Base-by-base conservation (phyloP, 1,139 yeast genomes). In the Geotrichum citri-aurantii region DNA sequence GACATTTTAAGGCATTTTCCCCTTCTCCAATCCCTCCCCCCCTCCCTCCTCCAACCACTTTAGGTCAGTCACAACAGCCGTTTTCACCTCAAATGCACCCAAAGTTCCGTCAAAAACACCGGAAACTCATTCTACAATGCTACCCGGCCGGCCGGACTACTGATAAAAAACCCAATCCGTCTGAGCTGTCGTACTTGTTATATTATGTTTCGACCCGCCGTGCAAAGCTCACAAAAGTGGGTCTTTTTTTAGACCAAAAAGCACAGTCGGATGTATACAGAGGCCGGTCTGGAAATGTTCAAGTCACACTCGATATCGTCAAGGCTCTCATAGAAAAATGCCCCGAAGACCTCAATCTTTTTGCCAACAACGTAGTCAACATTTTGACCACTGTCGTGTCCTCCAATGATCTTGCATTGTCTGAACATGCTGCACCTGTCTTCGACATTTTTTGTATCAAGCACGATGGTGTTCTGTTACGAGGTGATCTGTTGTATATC, bases 191-290 rank as follows among this genome's bases (percentile, higher is more conserved):
- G 61, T 91, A 91, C 71, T 78, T 93, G 65, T 75, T 92, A 48
- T 93, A 88, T 76, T 92, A 92, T 72, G 97, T 96, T 19, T 85
- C 95, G 49, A 88, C 97, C 7, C 79, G 98, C 65, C 79, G 97
- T 61, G 86, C 90, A 49, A 93, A 93, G 70, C 77, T 93, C 64
- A 95, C 88, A 65, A 92, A 92, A 68, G 97, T 93, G 21, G 86
- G 92, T 29, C 75, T 76, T 11, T 90, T 86, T 68, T 73, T 93
- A 59, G 80, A 81, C 55, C 82, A 79, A 64, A 85, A 84, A 70
- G 82, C 95, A 17, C 69, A 71, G 17, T 69, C 79, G 10, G 97
- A 92, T 71, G 78, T 84, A 44, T 75, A 78, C 60, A 81, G 83
- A 55, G 82, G 80, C 60, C 76, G 90, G 42, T 75, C 85, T 8